Evolutionary conservation across 129 eudicot genomes (phyloP), one percentile per base, ranked within the genome.

Genomic region (Erigeron canadensis): DNA sequence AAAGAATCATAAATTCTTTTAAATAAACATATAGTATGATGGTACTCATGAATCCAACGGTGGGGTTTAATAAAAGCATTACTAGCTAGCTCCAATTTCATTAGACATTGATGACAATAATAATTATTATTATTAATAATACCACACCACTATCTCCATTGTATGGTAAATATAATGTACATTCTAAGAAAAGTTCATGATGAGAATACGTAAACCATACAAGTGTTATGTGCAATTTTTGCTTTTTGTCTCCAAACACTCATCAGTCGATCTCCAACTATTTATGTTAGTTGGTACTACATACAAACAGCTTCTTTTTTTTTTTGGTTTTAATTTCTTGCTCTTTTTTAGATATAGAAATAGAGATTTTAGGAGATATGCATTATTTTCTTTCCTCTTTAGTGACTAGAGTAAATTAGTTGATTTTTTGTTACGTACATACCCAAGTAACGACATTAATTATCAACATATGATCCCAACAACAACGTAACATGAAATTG

Each of bases 151-250:
- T 69, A 54, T 65, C 45, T 59, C 77, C 68, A 45, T 72, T 59
- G 41, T 46, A 72, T 59, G 77, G 8, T 57, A 57, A 59, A n/a
- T n/a, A n/a, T n/a, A 51, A 74, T 63, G 71, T 63, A 74, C 55
- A 64, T 63, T 63, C 64, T 51, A 74, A 74, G 78, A 63, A 64
- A 74, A 63, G 54, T 42, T 74, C 65, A 63, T 74, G 56, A 69
- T 69, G 70, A 61, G 70, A 60, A 77, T 77, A 77, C 81, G 69
- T 77, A 42, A 77, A 77, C 63, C 71, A 69, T 69, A 77, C 81
- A 77, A 19, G 81, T 77, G 64, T 69, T 60, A 46, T 62, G 65
- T 69, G 22, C 21, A 60, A 40, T 70, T 47, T 60, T 69, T 59
- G 56, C 75, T 50, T 60, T 76, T 69, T 77, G 47, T 69, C 23